phyloP scores from a whole-genome alignment of 306 rosid species.

The Lotus japonicus region DNA sequence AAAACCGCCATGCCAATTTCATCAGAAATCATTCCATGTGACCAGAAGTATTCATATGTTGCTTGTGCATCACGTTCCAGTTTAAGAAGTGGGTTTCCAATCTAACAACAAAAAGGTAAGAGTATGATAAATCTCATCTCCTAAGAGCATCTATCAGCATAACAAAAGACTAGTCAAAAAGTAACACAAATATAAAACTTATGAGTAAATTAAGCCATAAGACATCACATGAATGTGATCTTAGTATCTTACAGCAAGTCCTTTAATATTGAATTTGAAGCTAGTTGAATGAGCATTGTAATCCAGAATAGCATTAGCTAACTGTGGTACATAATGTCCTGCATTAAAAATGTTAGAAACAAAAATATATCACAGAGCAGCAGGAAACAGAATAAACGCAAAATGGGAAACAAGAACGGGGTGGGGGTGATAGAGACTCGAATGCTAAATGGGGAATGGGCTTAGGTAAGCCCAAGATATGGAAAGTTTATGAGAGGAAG shows the following conservation, averaged over 20 bases:
- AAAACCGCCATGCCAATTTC: conserved; percentile 65
- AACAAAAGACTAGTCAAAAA: neutral
- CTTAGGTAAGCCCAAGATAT: no score
- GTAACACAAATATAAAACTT: neutral
- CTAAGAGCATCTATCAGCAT: no score
- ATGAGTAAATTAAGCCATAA: neutral
- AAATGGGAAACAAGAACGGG: no score
- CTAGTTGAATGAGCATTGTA: conserved; percentile 53
- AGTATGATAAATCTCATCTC: no score
- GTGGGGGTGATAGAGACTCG: no score
- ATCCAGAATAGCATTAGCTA: conserved; percentile 59
- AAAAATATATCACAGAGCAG: no score
- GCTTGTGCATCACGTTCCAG: conserved; percentile 63
- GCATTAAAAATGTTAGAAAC: no score
- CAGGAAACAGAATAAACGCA: no score
- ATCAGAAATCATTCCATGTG: conserved; percentile 95
- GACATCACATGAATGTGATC: conserved; percentile 18
- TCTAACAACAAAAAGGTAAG: conserved; percentile 38
- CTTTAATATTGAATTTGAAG: conserved; percentile 77
- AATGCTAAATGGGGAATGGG: no score
- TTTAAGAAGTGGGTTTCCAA: conserved; percentile 82
- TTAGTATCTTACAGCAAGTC: conserved; percentile 73
- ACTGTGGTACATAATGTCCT: conserved; percentile 92
- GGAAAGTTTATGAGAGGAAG: no score
- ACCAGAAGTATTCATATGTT: conserved; percentile 76